These are phyloP conservation scores for Globisporangium solare DNA, from an alignment of 352 stramenopile species.

Conservation along the genomic window DNA sequence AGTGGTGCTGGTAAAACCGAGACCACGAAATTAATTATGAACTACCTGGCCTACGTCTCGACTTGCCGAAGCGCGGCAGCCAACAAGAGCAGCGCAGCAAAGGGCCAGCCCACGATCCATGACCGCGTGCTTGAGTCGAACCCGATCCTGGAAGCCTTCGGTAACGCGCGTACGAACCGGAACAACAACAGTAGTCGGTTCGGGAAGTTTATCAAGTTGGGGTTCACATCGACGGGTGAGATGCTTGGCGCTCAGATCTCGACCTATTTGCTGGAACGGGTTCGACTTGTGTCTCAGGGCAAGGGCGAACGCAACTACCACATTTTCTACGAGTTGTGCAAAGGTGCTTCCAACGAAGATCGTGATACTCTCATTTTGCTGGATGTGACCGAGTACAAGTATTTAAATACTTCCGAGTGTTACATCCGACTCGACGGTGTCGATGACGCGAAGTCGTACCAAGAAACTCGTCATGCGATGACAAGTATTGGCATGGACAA, in stretches of 20 bases:
- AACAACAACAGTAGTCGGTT: constrained; percentile 97
- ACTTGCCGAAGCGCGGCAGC: constrained; percentile 19
- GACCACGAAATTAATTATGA: constrained; percentile 97
- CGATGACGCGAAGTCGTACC: constrained; percentile 76
- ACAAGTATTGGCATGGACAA: constrained; percentile 69
- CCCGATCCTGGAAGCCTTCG: constrained; percentile 94
- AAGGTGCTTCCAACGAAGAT: constrained; percentile 60
- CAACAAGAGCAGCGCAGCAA: constrained; percentile 7
- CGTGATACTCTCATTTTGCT: constrained; percentile 41
- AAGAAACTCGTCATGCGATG: constrained; percentile 74
- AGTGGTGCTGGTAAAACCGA: constrained; percentile 95
- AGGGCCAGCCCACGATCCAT: constrained; percentile 53
- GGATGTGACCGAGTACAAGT: constrained; percentile 62
- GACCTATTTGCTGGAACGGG: constrained; percentile 96
- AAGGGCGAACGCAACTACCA: constrained; percentile 97
- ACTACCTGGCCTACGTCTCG: constrained; percentile 91
- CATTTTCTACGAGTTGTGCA: constrained; percentile 96
- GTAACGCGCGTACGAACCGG: constrained; percentile 92
- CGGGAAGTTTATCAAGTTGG: constrained; percentile 96
- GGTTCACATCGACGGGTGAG: constrained; percentile 73
- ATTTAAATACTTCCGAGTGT: constrained; percentile 83
- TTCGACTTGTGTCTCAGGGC: constrained; percentile 90
- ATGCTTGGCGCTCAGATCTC: constrained; percentile 79
- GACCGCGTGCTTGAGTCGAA: constrained; percentile 93
- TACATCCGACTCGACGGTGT: constrained; percentile 69